Conservation (phyloP, 805 yeast genomes). For the Spathaspora girioi region DNA sequence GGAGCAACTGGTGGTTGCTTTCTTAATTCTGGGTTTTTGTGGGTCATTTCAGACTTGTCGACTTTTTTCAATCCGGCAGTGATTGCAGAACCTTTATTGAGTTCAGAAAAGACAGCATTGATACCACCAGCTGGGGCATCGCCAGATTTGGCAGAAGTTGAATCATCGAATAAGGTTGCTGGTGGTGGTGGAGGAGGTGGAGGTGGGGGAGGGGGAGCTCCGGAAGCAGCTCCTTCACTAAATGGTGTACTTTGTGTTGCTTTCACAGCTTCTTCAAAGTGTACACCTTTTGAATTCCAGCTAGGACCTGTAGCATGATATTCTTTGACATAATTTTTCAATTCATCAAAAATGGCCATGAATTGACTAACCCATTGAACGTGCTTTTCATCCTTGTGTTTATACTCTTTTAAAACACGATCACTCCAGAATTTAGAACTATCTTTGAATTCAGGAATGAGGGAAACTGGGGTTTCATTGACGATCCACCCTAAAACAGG, state of each 20-base stretch:
- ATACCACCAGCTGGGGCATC: slow-evolving; percentile 49
- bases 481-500: slow-evolving; percentile 92
- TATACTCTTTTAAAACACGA: slow-evolving; percentile 80
- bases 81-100: slow-evolving; percentile 79
- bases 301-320: slow-evolving; percentile 80
- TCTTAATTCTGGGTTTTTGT: slow-evolving; percentile 83
- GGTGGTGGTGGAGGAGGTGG: slow-evolving; percentile 84
- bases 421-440: slow-evolving; percentile 94
- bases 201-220: slow-evolving; percentile 77
- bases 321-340: slow-evolving; percentile 71
- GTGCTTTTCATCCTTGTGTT: slow-evolving; percentile 63
- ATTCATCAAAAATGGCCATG: slow-evolving; percentile 59
- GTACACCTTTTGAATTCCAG: slow-evolving; percentile 63
- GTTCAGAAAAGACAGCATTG: slow-evolving; percentile 86
- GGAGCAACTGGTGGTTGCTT: slow-evolving; percentile 44
- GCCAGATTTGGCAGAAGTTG: slow-evolving; percentile 2
- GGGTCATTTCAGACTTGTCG: slow-evolving; percentile 90
- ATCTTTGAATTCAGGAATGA: slow-evolving; percentile 80
- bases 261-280: slow-evolving; percentile 48
- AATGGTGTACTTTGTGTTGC: neutral
- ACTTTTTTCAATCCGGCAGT: slow-evolving; percentile 88
- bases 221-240: slow-evolving; percentile 36
- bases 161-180: slow-evolving; percentile 56
- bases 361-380: slow-evolving; percentile 79
- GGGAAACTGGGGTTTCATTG: slow-evolving; percentile 68